Evolutionary conservation across 495 filamentous ascomycete genomes (phyloP), one percentile per base, ranked within the genome.

Genomic region (Pseudomonodictys pantanalensis): DNA sequence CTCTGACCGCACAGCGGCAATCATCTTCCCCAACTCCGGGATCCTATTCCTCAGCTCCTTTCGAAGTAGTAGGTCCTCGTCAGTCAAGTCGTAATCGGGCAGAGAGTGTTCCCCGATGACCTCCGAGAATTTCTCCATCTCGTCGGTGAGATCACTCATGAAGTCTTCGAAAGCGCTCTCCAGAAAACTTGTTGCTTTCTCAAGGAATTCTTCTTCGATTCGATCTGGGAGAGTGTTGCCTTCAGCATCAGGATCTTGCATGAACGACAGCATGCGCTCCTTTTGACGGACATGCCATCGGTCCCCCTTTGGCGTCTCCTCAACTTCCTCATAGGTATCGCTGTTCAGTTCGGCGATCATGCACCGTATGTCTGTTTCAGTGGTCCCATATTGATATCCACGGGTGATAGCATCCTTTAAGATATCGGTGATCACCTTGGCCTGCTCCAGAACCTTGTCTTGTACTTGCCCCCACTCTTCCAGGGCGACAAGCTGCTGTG

Each of bases 361-460:
- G 54, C 54, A 58, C 2, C 54, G 54, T 3, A 23, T 49, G 23
- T 58, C 54, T 26, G 42, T 39, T 22, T 58, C 54, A 6, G 54
- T 50, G 25, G 54, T 38, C n/a, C 29, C 44, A 17, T 45, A 50
- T 20, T 49, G 8, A 30, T 48, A 42, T 25, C 18, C 28, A 5
- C 5, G 4, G 4, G 20, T 20, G 32, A 58, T 10, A 17, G 12
- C 3, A 3, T 35, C 18, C 24, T 41, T 58, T 8, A 58, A 24
- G 41, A 26, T 24, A 20, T 3, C 22, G 15, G 33, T 23, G 10
- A 49, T 25, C 5, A n/a, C 8, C 15, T 3, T 6, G 5, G 25
- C 33, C 24, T 22, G 23, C 11, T 8, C 22, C 3, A 48, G 28
- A 5, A 58, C 28, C 12, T 30, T 20, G 4, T 45, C 35, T 46